Base-by-base conservation (phyloP, 352 stramenopile genomes). In the Phytophthora pluvialis region DNA sequence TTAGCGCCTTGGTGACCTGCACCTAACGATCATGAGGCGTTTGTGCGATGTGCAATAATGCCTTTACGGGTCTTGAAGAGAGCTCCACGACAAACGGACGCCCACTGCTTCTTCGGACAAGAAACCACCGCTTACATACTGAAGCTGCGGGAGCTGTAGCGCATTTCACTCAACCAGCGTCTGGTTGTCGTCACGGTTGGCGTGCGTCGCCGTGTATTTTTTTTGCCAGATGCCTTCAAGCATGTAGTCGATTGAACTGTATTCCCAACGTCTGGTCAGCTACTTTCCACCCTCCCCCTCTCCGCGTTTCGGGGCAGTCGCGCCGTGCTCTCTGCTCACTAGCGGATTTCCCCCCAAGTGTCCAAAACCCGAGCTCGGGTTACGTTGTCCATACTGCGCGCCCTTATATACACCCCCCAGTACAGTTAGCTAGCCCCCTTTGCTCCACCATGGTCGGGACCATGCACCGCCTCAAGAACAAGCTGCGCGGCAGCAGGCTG, bases 381-480 rank as follows among this genome's bases (percentile, higher is more conserved):
- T 44, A 44, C 38, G 5, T 6, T 43, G 36, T 43, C 36, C n/a
- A 43, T 43, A 43, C 36, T 43, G 21, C 21, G 21, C 2, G 21
- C 2, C 21, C 21, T 21, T 21, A 21, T 21, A 21, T 21, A 2
- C 21, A 21, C 21, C 21, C 1, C 21, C 2, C 21, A 21, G 21
- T 21, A 21, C 21, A 21, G 13, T 44, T 35, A 13, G 10, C 36
- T 42, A 32, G 43, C 28, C n/a, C n/a, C n/a, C n/a, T n/a, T n/a
- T n/a, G n/a, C n/a, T n/a, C n/a, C n/a, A n/a, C n/a, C 10, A 70
- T 67, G 61, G 71, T 82, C 25, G 60, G 74, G 9, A 72, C 71
- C 10, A 90, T 92, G 80, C 72, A 73, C 53, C 77, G 80, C 61
- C 76, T 93, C 61, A 91, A 90, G 78, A 83, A 69, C 64, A 88